phyloP scores from a whole-genome alignment of 805 yeast species.

The Pichia membranifaciens region DNA sequence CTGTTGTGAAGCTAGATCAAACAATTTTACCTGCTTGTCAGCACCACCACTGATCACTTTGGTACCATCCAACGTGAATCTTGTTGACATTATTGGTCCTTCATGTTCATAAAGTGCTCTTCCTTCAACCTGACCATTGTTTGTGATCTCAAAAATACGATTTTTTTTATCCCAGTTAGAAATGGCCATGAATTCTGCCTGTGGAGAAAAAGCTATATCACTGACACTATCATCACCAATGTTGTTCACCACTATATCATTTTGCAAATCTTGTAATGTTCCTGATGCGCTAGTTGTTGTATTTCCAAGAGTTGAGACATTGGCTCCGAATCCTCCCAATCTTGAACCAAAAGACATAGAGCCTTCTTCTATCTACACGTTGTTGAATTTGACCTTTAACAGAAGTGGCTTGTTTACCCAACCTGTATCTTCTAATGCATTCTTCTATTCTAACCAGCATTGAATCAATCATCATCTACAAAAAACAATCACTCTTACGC shows the following conservation, averaged over 20 bases:
- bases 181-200: constrained; percentile 72
- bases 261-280: constrained; percentile 54
- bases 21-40: constrained; percentile 80
- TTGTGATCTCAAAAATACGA: constrained; percentile 79
- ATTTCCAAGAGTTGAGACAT: constrained; percentile 8
- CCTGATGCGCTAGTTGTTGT: constrained; percentile 34
- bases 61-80: constrained; percentile 85
- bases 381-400: too few relatives aligned
- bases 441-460: too few relatives aligned
- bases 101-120: constrained; percentile 86
- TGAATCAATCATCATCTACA: too few relatives aligned
- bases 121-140: constrained; percentile 75
- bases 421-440: too few relatives aligned
- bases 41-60: constrained; percentile 86
- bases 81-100: constrained; percentile 75
- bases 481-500: too few relatives aligned
- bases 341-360: constrained; percentile 28
- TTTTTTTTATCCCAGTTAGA: constrained; percentile 95
- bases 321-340: constrained; percentile 24
- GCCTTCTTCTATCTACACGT: too few relatives aligned
- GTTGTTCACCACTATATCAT: constrained; percentile 64
- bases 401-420: too few relatives aligned
- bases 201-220: constrained; percentile 81
- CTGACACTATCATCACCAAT: constrained; percentile 92
- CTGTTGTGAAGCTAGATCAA: constrained; percentile 79